Base-by-base conservation (phyloP, 768 basidiomycete genomes). In the Rhizopogon vinicolor region DNA sequence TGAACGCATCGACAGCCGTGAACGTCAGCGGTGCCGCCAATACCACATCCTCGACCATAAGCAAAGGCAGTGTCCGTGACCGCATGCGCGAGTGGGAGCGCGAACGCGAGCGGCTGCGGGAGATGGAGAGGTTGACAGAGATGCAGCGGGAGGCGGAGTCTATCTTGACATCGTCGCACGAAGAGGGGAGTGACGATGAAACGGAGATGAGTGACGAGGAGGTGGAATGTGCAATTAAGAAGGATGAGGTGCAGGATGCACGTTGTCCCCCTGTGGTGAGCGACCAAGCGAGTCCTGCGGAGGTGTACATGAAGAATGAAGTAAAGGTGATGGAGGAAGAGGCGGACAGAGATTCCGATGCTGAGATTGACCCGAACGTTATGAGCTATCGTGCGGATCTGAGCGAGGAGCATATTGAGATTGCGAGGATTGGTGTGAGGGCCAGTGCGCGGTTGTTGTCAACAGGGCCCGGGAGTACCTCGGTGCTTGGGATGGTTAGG, bases 61-160 rank as follows among this genome's bases (percentile, higher is more conserved):
- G 63, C 28, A 70, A 43, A 46, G 70, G 67, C 25, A 72, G 72
- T 16, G 76, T 77, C 16, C 78, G 77, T 55, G 81, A 87, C 55
- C 76, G 89, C 10, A 84, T 90, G 60, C 76, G 76, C 60, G 88
- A 89, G 61, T 91, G 89, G 87, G 87, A 91, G 65, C 74, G 83
- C 41, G 87, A 89, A 67, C 78, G 80, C 37, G 78, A 84, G 68
- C 74, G 86, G 56, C 68, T 89, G 64, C 77, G 87, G 61, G 87
- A 89, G 75, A 84, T 88, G 76, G 78, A 78, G 57, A 74, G 75
- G 56, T 56, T 86, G 63, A 77, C 84, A 64, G 86, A 89, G 63
- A 61, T 79, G 54, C 75, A 81, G 68, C 70, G 72, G 56, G 80
- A 83, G 62, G 72, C 73, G 43, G 48, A 49, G 35, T 49, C 48